Evolutionary conservation across 495 filamentous ascomycete species (phyloP), one percentile per base, ranked within the genome.

Genomic region (Daldinia childiae): DNA sequence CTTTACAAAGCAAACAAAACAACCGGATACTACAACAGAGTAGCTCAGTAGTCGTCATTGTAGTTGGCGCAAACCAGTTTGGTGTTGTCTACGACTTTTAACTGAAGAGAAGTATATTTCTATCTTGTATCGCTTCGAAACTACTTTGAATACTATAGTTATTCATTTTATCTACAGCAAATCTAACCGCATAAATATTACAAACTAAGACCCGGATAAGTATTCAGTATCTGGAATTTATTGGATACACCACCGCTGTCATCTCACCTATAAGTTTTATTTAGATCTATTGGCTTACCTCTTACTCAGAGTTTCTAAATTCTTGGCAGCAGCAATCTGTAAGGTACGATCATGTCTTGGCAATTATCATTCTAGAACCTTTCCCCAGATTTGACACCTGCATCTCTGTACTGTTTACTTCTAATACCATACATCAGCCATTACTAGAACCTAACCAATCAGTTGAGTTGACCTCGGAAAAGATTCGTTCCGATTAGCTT

Each of bases 341-440:
- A 29, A 29, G 60, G 36, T 59, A 11, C n/a, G 45, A 54, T 64
- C 12, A 61, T 34, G 58, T 66, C 68, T 66, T 71, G 68, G 68
- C 68, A 71, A 58, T 27, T 48, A 34, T 62, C 32, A 61, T 71
- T 71, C 68, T 66, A 50, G 68, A 71, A 65, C 51, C 15, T 32
- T 71, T 71, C 58, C 68, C 63, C 63, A 61, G 63, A 66, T 66
- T 43, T 66, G 21, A 19, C 38, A 60, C 55, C 52, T 64, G 8
- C 54, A 63, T 21, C 15, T 34, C 14, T 63, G 24, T 58, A 12
- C 32, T 58, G 4, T 48, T 19, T 57, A 50, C 21, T 62, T 12
- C 32, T 21, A 4, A 19, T 21, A 15, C 12, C 55, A 38, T 24
- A 58, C 50, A 19, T 26, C 26, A 6, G 26, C 27, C 14, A 24